Evolutionary conservation across 208 protist genomes (phyloP).

Genomic region (Acanthamoeba triangularis): DNA sequence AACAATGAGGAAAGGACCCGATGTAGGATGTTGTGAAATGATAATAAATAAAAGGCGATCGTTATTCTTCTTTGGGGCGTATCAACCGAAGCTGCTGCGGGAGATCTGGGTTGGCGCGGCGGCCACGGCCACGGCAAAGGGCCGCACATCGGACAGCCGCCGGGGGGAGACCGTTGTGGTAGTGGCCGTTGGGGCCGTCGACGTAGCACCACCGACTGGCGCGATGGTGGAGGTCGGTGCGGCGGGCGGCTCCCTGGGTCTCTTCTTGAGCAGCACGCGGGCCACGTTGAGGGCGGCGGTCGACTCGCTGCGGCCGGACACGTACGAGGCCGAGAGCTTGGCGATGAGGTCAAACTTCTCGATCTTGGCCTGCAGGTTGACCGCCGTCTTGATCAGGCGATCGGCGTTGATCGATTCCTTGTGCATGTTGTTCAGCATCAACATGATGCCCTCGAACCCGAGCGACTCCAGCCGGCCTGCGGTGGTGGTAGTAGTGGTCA

Average conservation of each 20-base stretch:
- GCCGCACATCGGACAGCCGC: too few species aligned
- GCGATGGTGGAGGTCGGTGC: too few species aligned
- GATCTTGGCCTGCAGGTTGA: constrained; percentile 36
- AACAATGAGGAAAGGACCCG: too few species aligned
- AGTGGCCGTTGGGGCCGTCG: too few species aligned
- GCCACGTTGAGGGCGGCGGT: neutral
- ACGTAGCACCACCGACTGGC: too few species aligned
- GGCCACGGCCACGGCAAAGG: too few species aligned
- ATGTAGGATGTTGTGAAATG: too few species aligned
- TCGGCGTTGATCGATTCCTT: constrained; percentile 46
- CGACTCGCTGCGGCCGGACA: neutral
- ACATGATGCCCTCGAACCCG: constrained; percentile 16
- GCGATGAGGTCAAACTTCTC: constrained; percentile 13
- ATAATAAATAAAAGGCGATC: too few species aligned
- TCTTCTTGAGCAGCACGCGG: constrained; percentile 17
- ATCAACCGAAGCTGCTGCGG: too few species aligned
- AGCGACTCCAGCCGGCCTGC: neutral
- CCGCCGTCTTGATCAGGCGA: constrained; percentile 25
- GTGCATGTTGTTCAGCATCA: constrained; percentile 8
- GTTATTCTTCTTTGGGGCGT: too few species aligned
- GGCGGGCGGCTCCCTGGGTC: neutral
- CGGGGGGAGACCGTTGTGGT: too few species aligned
- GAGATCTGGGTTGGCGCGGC: too few species aligned
- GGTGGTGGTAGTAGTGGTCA: neutral
- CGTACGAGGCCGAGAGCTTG: neutral